phyloP scores from a whole-genome alignment of 805 yeast species.

The Citeromyces matritensis region DNA sequence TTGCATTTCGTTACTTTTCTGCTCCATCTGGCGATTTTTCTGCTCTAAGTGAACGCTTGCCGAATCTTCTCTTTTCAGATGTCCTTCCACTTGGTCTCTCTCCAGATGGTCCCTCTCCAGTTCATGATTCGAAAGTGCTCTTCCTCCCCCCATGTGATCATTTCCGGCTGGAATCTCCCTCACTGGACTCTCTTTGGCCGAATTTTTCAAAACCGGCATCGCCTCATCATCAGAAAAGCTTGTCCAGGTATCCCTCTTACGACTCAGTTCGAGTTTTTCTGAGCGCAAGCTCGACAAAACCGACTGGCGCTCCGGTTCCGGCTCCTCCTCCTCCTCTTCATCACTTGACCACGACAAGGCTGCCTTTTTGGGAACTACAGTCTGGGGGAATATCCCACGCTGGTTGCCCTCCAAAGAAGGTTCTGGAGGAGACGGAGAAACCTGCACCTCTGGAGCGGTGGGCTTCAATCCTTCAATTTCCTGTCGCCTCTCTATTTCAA shows the following conservation, averaged over 20 bases:
- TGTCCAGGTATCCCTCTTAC: background rate
- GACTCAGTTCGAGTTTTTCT: slow-evolving; percentile 5
- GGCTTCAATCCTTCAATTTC: slow-evolving; percentile 24
- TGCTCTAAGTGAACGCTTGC: too few species aligned
- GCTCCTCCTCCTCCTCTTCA: slow-evolving; percentile 44
- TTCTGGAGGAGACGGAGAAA: too few species aligned
- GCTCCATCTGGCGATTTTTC: too few species aligned
- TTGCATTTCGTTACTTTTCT: too few species aligned
- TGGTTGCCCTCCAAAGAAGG: slow-evolving; percentile 7
- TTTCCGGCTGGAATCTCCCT: too few species aligned
- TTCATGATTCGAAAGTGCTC: too few species aligned
- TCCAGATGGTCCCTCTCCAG: too few species aligned
- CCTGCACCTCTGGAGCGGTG: background rate
- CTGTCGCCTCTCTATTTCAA: slow-evolving; percentile 65
- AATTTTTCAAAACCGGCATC: too few species aligned
- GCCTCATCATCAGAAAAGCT: background rate
- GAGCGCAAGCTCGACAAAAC: slow-evolving; percentile 4
- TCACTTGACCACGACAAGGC: slow-evolving; percentile 81
- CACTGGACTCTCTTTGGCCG: too few species aligned
- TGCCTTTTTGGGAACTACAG: slow-evolving; percentile 76
- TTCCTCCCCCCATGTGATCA: too few species aligned
- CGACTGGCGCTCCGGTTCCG: slow-evolving; percentile 3
- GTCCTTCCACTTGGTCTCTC: too few species aligned
- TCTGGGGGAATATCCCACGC: slow-evolving; percentile 33
- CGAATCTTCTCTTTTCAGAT: too few species aligned